A percentile compares a stretch with the other conserved stretches of the same genome.
Evolutionary conservation across 2,329 filamentous ascomycete genomes (phyloP).

Genomic region (Macrophomina phaseolina): DNA sequence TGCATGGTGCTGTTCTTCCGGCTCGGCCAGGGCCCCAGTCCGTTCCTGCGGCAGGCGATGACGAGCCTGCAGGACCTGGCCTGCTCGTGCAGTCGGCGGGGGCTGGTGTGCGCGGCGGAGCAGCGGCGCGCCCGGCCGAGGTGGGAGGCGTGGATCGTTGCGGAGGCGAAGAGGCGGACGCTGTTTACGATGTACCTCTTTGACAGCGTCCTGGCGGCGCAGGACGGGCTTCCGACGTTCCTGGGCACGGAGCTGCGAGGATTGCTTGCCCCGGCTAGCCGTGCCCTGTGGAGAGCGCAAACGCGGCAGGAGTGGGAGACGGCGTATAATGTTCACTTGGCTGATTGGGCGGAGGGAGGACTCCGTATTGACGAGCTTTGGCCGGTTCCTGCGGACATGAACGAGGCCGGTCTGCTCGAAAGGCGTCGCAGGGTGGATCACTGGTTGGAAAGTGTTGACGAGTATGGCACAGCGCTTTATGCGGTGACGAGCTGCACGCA

Average conservation of each 20-base stretch:
- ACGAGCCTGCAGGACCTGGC: conserved; percentile 60
- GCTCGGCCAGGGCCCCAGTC: conserved; percentile 14
- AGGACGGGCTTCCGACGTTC: conserved; percentile 54
- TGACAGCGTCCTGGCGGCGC: conserved; percentile 55
- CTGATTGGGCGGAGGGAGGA: conserved; percentile 49
- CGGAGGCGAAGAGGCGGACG: conserved; percentile 59
- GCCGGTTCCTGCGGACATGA: conserved; percentile 45
- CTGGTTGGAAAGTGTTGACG: conserved; percentile 60
- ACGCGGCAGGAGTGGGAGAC: conserved; percentile 50
- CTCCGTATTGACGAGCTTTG: conserved; percentile 60
- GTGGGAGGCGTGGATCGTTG: conserved; percentile 62
- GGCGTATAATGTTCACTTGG: conserved; percentile 51
- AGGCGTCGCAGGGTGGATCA: conserved; percentile 50
- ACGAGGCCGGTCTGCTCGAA: conserved; percentile 32
- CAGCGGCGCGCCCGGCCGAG: conserved; percentile 45
- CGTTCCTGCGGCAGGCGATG: conserved; percentile 48
- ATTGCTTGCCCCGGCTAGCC: conserved; percentile 44
- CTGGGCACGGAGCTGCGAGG: conserved; percentile 57
- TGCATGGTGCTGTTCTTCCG: conserved; percentile 56
- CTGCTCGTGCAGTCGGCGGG: conserved; percentile 39
- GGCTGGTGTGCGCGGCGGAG: conserved; percentile 55
- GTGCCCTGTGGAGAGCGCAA: conserved; percentile 52
- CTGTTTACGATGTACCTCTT: conserved; percentile 61
- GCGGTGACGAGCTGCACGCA: conserved; percentile 45
- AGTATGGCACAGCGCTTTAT: conserved; percentile 62